Evolutionary conservation across 139 green algal species (phyloP), one percentile per base, ranked within the genome.

Genomic region (Micractinium sp.): DNA sequence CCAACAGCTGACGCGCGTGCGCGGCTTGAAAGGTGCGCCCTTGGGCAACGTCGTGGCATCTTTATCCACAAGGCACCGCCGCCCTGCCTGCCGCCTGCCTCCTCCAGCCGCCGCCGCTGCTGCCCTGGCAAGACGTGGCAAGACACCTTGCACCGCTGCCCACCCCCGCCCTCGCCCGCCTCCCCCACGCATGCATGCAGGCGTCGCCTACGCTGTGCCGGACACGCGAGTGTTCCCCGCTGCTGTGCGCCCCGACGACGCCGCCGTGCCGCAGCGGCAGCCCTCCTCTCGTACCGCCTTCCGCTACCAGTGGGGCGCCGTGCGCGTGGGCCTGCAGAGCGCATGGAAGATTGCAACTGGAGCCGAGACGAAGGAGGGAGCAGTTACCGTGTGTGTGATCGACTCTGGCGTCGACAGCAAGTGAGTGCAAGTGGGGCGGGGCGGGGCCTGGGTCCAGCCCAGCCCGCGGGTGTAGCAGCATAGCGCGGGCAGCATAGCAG

Each of bases 321-420:
- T 19, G 15, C 85, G 85, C 41, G 47, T 88, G 5, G 85, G 85
- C 85, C 12, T 71, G 71, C 85, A 13, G 29, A 20, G 23, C 18
- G 85, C 85, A 4, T 88, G 85, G 85, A 23, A 5, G n/a, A 81
- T 88, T 19, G 85, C 85, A n/a, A 88, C 41, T 0, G 85, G 85
- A 0, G 69, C 85, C 31, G 22, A 77, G 39, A 56, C 74, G 69
- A 73, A 71, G 47, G 71, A 33, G 27, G 4, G 18, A 0, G 69
- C 85, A 19, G 47, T 88, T 31, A 88, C 38, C 31, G 41, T 88
- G 71, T 88, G 85, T 29, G n/a, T 82, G 0, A 47, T 88, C 20
- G 85, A 88, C 47, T 82, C 71, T 14, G 85, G 85, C 22, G 74
- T 82, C 3, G 85, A 88, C 71, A 14, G 53, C 41, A 88, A 74